These are phyloP conservation scores for Arthrobotrys sphaeroides DNA, from an alignment of 2,329 filamentous ascomycete genomes.

Conservation along the genomic window DNA sequence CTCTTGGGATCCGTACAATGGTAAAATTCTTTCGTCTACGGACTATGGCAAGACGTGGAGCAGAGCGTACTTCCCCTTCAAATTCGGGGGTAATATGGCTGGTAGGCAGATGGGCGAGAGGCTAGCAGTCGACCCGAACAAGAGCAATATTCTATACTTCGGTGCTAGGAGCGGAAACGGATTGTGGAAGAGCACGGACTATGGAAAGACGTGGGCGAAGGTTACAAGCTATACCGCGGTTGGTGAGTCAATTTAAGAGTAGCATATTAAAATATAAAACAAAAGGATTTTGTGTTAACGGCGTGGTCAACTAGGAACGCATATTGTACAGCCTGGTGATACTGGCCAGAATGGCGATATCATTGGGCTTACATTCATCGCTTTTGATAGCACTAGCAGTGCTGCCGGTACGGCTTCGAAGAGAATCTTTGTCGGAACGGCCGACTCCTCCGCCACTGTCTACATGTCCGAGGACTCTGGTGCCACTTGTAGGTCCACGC, in stretches of 20 bases:
- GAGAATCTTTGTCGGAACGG: constrained; percentile 69
- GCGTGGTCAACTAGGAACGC: constrained; percentile 63
- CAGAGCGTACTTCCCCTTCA: constrained; percentile 67
- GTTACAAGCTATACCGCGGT: constrained; percentile 66
- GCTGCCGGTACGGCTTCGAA: constrained; percentile 65
- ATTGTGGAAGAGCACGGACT: constrained; percentile 69
- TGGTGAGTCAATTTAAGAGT: constrained; percentile 11
- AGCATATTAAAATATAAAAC: too few relatives aligned
- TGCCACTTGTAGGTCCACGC: constrained; percentile 62
- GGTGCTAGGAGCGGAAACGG: constrained; percentile 70
- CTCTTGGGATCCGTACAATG: constrained; percentile 68
- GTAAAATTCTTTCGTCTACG: constrained; percentile 67
- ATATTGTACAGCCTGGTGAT: constrained; percentile 64
- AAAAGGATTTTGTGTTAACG: not conserved
- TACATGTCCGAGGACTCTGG: constrained; percentile 69
- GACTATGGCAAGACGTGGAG: constrained; percentile 68
- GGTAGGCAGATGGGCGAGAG: constrained; percentile 69
- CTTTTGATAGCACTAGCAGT: constrained; percentile 67
- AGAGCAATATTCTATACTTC: constrained; percentile 69
- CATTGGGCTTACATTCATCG: constrained; percentile 67
- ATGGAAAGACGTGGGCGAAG: constrained; percentile 67
- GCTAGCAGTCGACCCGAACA: constrained; percentile 69
- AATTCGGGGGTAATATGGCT: constrained; percentile 72
- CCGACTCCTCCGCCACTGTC: constrained; percentile 66
- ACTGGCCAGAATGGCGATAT: constrained; percentile 64